Percentiles rank a stretch among this genome's conserved stretches.
Evolutionary conservation across 2,329 filamentous ascomycete species (phyloP).

Genomic region (Aspergillus tubingensis): DNA sequence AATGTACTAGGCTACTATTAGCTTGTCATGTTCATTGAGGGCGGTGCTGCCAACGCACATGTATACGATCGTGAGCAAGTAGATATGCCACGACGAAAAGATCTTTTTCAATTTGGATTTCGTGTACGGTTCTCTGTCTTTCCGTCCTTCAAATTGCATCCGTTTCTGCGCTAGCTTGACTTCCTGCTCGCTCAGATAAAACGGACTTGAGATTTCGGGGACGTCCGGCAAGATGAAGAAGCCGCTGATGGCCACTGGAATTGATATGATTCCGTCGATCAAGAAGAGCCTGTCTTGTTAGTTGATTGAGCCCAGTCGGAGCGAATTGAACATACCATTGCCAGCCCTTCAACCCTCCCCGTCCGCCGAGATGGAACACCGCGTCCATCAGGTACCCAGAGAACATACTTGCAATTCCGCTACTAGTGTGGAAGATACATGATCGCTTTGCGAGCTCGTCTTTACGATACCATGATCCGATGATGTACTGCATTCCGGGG

Average conservation of each 20-base stretch:
- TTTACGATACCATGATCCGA: slow-evolving; percentile 55
- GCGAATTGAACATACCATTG: slow-evolving; percentile 42
- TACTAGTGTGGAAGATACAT: slow-evolving; percentile 55
- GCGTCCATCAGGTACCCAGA: slow-evolving; percentile 58
- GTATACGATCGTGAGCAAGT: slow-evolving; percentile 59
- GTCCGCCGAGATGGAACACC: slow-evolving; percentile 53
- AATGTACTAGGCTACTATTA: slow-evolving; percentile 48
- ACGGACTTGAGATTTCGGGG: slow-evolving; percentile 53
- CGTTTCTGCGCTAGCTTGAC: slow-evolving; percentile 50
- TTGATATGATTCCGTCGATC: slow-evolving; percentile 56
- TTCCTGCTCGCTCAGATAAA: slow-evolving; percentile 51
- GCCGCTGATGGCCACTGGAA: slow-evolving; percentile 54
- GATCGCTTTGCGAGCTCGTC: slow-evolving; percentile 55
- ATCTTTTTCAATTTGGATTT: slow-evolving; percentile 60
- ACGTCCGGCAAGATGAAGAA: slow-evolving; percentile 54
- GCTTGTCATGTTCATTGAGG: background rate
- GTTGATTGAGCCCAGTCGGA: background rate
- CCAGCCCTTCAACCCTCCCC: slow-evolving; percentile 55
- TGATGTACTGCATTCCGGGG: slow-evolving; percentile 55
- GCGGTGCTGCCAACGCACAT: slow-evolving; percentile 39
- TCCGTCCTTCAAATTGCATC: slow-evolving; percentile 54
- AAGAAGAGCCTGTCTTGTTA: slow-evolving; percentile 49
- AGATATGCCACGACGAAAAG: slow-evolving; percentile 66
- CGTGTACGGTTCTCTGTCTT: slow-evolving; percentile 49
- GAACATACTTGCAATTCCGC: slow-evolving; percentile 47